These are phyloP conservation scores for Kalmusia sp. DNA, from an alignment of 2,329 filamentous ascomycete genomes.

Conservation along the genomic window DNA sequence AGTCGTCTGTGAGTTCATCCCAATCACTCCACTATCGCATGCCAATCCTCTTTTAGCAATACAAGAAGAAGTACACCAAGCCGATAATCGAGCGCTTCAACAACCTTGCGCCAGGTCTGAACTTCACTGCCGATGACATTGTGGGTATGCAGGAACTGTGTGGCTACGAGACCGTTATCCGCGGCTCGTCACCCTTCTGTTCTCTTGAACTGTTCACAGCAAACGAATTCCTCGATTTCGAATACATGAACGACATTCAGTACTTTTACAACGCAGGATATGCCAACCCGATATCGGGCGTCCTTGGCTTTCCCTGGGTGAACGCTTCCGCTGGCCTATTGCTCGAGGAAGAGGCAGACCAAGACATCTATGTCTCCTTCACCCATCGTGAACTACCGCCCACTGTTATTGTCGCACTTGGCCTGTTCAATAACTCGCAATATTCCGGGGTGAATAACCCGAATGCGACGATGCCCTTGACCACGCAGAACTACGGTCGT, in stretches of 20 bases:
- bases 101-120: conserved; percentile 61
- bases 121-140: conserved; percentile 69
- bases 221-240: conserved; percentile 71
- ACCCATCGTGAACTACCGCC: conserved; percentile 74
- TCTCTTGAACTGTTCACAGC: conserved; percentile 64
- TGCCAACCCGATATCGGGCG: conserved; percentile 63
- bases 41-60: conserved; percentile 41
- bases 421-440: conserved; percentile 72
- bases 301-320: conserved; percentile 71
- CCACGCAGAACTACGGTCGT: conserved; percentile 67
- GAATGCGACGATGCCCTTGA: conserved; percentile 70
- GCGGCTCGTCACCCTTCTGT: conserved; percentile 68
- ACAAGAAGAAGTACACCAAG: conserved; percentile 63
- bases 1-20: conserved; percentile 50
- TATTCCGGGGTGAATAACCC: conserved; percentile 60
- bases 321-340: conserved; percentile 64
- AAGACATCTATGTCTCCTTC: conserved; percentile 72
- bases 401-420: conserved; percentile 70
- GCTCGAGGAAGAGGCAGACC: conserved; percentile 53
- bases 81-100: conserved; percentile 67
- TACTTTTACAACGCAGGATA: conserved; percentile 73
- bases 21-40: neutral
- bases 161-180: conserved; percentile 70
- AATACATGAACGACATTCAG: conserved; percentile 69
- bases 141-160: conserved; percentile 72